Percentiles rank a stretch among this genome's conserved stretches.
These are phyloP conservation scores for Sesbania bispinosa DNA, from an alignment of 306 rosid species.

Conservation along the genomic window DNA sequence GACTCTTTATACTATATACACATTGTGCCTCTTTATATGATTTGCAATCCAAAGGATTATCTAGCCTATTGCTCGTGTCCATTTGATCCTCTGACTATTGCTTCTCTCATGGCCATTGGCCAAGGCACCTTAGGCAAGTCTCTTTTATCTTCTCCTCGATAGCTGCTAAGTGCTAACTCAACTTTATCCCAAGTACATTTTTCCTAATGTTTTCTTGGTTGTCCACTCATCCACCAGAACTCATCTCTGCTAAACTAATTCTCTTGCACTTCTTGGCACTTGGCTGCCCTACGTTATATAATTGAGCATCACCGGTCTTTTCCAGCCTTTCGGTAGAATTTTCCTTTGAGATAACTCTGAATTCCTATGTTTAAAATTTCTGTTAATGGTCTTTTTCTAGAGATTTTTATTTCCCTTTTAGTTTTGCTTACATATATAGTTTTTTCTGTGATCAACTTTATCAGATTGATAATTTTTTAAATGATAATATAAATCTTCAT, in stretches of 20 bases:
- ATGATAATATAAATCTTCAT: not conserved
- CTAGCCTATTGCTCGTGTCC: no score
- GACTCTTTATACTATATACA: not conserved
- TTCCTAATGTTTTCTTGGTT: not conserved
- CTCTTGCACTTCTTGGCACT: no score
- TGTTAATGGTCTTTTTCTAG: not conserved
- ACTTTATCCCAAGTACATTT: not conserved
- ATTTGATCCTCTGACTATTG: no score
- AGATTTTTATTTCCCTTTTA: not conserved
- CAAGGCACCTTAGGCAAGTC: no score
- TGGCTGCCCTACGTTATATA: not conserved
- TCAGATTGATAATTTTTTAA: slow-evolving; percentile 8
- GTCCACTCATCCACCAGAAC: not conserved
- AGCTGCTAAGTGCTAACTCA: no score
- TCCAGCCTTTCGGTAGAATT: not conserved
- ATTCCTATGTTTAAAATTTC: not conserved
- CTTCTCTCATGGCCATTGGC: no score
- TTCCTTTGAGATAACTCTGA: slow-evolving; percentile 13
- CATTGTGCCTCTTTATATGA: not conserved
- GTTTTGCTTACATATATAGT: not conserved
- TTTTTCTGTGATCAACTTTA: not conserved
- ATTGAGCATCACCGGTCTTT: not conserved
- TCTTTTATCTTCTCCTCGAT: no score
- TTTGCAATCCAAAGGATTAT: not conserved
- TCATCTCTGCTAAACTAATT: not conserved